These are phyloP conservation scores for Clonostachys solani DNA, from an alignment of 2,329 filamentous ascomycete genomes.

Conservation along the genomic window DNA sequence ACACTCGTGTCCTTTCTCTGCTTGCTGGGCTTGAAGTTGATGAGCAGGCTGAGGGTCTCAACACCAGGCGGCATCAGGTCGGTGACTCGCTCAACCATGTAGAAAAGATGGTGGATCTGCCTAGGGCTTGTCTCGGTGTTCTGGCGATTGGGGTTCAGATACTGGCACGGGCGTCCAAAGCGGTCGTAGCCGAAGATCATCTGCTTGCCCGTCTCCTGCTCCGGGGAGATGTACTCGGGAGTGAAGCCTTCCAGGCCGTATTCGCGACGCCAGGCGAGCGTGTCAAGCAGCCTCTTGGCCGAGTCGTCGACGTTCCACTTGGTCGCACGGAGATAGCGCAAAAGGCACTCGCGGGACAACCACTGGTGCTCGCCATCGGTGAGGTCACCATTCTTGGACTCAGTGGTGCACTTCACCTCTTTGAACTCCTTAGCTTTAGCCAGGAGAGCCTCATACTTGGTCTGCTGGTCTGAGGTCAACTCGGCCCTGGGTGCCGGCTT, in stretches of 20 bases:
- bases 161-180: slow-evolving; percentile 80
- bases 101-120: slow-evolving; percentile 91
- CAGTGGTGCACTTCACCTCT: slow-evolving; percentile 52
- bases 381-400: slow-evolving; percentile 58
- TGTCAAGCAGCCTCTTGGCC: slow-evolving; percentile 73
- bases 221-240: slow-evolving; percentile 81
- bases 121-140: slow-evolving; percentile 85
- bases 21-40: slow-evolving; percentile 85
- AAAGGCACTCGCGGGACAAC: slow-evolving; percentile 86
- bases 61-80: slow-evolving; percentile 85
- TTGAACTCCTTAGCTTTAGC: slow-evolving; percentile 67
- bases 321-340: slow-evolving; percentile 88
- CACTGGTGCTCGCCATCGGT: slow-evolving; percentile 81
- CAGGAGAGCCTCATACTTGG: slow-evolving; percentile 78
- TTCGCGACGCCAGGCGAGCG: slow-evolving; percentile 83
- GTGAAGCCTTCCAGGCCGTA: slow-evolving; percentile 80
- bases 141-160: slow-evolving; percentile 84
- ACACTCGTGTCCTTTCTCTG: slow-evolving; percentile 70
- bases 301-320: slow-evolving; percentile 82
- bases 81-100: slow-evolving; percentile 87
- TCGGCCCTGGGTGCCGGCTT: slow-evolving; percentile 50
- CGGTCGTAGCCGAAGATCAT: slow-evolving; percentile 85
- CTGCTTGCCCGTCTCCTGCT: slow-evolving; percentile 97
- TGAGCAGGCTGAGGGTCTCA: slow-evolving; percentile 80
- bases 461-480: slow-evolving; percentile 71